Evolutionary conservation across 768 basidiomycete genomes (phyloP).

Genomic region (Suillus luteus): DNA sequence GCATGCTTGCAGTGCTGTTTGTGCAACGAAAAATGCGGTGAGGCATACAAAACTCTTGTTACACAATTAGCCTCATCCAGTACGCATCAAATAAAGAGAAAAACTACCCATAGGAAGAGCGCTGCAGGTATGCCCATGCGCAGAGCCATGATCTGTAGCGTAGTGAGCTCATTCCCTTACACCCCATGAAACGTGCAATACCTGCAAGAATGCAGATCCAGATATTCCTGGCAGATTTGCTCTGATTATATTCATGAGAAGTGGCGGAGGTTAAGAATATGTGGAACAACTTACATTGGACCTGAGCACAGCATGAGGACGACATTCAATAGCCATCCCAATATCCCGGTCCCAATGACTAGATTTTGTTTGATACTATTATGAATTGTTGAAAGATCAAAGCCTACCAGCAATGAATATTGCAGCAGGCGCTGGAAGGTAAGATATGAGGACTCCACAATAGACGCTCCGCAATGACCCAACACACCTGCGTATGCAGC

Average conservation of each 20-base stretch:
- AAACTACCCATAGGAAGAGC: slow-evolving; percentile 72
- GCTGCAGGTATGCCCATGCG: slow-evolving; percentile 79
- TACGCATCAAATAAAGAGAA: neutral
- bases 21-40: slow-evolving; percentile 85
- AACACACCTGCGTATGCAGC: slow-evolving; percentile 71
- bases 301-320: slow-evolving; percentile 85
- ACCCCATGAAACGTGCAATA: slow-evolving; percentile 21
- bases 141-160: slow-evolving; percentile 64
- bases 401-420: slow-evolving; percentile 56
- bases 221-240: slow-evolving; percentile 69
- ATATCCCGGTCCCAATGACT: slow-evolving; percentile 75
- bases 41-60: slow-evolving; percentile 70
- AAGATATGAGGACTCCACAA: neutral
- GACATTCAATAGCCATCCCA: slow-evolving; percentile 89
- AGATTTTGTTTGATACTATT: slow-evolving; percentile 5
- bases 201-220: slow-evolving; percentile 73
- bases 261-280: neutral
- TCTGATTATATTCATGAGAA: slow-evolving; percentile 32
- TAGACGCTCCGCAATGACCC: slow-evolving; percentile 29
- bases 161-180: slow-evolving; percentile 7
- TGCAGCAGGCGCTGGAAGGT: slow-evolving; percentile 48
- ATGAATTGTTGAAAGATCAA: neutral
- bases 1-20: slow-evolving; percentile 79
- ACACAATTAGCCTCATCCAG: neutral
- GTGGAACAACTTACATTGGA: slow-evolving; percentile 50